These are phyloP conservation scores for Thalassiosira livingstoniorum DNA, from an alignment of 352 stramenopile genomes.

Conservation along the genomic window DNA sequence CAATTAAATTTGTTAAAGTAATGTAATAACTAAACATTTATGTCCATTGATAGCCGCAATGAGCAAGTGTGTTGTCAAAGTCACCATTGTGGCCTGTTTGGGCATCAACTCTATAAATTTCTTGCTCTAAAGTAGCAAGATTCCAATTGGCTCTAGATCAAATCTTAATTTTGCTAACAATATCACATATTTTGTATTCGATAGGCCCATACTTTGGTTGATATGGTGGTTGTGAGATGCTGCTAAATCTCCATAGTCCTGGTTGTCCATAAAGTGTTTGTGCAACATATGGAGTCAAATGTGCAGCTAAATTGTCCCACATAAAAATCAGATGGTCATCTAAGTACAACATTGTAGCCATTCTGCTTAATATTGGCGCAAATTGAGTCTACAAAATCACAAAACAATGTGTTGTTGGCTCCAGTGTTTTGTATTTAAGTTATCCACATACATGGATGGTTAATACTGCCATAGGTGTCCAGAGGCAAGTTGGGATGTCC, in stretches of 20 bases:
- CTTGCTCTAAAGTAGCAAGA: neutral
- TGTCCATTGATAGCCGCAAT: no score
- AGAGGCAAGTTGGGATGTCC: neutral
- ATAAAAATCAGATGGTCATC: neutral
- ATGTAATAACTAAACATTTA: no score
- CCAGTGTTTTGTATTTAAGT: neutral
- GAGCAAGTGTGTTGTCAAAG: no score
- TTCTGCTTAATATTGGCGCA: neutral
- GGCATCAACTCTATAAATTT: neutral
- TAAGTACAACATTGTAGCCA: no score
- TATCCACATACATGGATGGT: neutral
- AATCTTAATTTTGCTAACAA: neutral
- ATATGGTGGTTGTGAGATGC: neutral
- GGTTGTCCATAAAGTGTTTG: neutral
- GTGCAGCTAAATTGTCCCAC: neutral
- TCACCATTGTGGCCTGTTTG: no score
- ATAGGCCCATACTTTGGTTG: neutral
- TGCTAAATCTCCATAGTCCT: neutral
- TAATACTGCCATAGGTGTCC: neutral
- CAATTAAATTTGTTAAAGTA: no score
- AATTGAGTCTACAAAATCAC: neutral
- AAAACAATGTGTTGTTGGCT: neutral
- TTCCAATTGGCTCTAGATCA: neutral
- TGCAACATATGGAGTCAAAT: neutral
- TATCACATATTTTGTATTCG: neutral